A percentile compares a stretch with the other conserved stretches of the same genome.
Conservation (phyloP, 371 early-diverging fungal genomes). For the Syncephalastrum contaminatum region DNA sequence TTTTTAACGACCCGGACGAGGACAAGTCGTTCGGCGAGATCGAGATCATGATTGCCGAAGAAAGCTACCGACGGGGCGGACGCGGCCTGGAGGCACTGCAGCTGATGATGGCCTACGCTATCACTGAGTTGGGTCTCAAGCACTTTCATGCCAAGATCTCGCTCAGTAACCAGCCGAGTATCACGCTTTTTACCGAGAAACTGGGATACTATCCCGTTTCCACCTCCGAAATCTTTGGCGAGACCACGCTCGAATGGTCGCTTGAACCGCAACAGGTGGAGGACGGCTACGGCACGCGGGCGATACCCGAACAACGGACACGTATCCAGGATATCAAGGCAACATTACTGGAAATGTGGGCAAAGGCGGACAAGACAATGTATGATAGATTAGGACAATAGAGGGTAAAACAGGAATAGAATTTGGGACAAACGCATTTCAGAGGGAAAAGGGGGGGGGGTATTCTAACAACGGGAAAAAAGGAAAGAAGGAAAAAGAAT, state of each 20-base stretch:
- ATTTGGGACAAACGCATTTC: no score
- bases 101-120: constrained; percentile 82
- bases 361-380: no score
- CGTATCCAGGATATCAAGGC: neutral
- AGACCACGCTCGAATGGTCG: constrained; percentile 69
- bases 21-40: constrained; percentile 80
- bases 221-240: constrained; percentile 69
- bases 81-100: constrained; percentile 70
- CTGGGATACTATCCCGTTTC: constrained; percentile 72
- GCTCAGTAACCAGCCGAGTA: constrained; percentile 67
- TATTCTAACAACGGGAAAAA: no score
- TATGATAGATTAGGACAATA: no score
- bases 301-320: constrained; percentile 21
- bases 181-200: constrained; percentile 65
- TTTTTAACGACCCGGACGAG: constrained; percentile 77
- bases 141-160: constrained; percentile 82
- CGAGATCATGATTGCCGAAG: constrained; percentile 93
- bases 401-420: no score
- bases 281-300: constrained; percentile 33
- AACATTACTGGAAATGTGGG: constrained; percentile 3
- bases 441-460: no score
- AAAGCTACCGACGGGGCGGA: constrained; percentile 61
- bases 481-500: no score
- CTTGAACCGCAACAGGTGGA: constrained; percentile 18
- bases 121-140: constrained; percentile 54